These are phyloP conservation scores for Sarocladiaceae sp. DNA, from an alignment of 2,329 filamentous ascomycete genomes.

Conservation along the genomic window DNA sequence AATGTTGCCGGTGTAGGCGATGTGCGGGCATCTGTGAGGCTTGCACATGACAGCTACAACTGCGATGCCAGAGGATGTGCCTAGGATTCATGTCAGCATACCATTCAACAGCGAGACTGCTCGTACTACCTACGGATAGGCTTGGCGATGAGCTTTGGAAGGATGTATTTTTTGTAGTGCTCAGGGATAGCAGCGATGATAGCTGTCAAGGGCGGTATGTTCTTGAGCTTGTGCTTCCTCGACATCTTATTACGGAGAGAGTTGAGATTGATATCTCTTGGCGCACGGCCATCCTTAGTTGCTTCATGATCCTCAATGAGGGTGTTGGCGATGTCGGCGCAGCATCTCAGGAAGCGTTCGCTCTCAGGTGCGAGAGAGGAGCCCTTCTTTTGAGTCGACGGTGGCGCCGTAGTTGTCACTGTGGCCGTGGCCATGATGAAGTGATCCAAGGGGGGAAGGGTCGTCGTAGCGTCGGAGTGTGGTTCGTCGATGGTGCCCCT, in stretches of 20 bases:
- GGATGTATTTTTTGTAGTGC: slow-evolving; percentile 98
- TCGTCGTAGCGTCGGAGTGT: neutral
- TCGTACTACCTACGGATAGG: slow-evolving; percentile 61
- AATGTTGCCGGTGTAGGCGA: slow-evolving; percentile 97
- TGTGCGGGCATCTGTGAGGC: slow-evolving; percentile 93
- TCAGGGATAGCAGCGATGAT: slow-evolving; percentile 99
- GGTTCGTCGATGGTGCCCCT: slow-evolving; percentile 3
- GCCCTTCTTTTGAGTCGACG: slow-evolving; percentile 61
- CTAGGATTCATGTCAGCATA: slow-evolving; percentile 29
- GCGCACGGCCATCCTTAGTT: slow-evolving; percentile 64
- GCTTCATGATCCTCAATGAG: slow-evolving; percentile 93
- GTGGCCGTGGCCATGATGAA: slow-evolving; percentile 51
- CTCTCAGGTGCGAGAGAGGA: slow-evolving; percentile 82
- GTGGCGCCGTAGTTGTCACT: slow-evolving; percentile 58
- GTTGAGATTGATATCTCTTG: slow-evolving; percentile 91
- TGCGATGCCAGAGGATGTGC: slow-evolving; percentile 92
- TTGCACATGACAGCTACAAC: slow-evolving; percentile 99
- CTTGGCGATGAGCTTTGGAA: slow-evolving; percentile 94
- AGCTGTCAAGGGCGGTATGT: slow-evolving; percentile 84
- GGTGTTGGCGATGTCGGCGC: slow-evolving; percentile 88
- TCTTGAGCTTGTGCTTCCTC: slow-evolving; percentile 86
- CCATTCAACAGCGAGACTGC: too few relatives aligned
- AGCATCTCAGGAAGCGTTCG: slow-evolving; percentile 88
- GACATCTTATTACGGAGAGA: slow-evolving; percentile 76
- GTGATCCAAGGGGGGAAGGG: neutral